Evolutionary conservation across 179 eudicot genomes (phyloP).

Genomic region (Dionaea muscipula): DNA sequence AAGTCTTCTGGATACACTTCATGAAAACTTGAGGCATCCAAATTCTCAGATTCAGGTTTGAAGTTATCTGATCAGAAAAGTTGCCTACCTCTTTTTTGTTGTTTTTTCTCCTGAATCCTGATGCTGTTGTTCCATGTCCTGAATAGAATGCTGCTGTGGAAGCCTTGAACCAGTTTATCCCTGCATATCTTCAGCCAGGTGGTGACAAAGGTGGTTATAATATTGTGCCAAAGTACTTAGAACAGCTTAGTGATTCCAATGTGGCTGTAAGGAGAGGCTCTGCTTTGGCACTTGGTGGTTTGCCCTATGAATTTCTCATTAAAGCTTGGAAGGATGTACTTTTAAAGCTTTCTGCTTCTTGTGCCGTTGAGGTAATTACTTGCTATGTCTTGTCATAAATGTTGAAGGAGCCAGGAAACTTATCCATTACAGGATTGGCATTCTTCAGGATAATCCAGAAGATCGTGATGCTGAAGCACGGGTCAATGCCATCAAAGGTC

Average conservation of each 20-base stretch:
- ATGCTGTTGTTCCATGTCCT: slow-evolving; percentile 11
- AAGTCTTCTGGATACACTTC: slow-evolving; percentile 76
- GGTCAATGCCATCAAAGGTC: slow-evolving; percentile 84
- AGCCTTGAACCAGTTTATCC: slow-evolving; percentile 66
- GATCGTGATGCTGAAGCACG: slow-evolving; percentile 98
- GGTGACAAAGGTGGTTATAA: slow-evolving; percentile 42
- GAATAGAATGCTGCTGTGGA: slow-evolving; percentile 68
- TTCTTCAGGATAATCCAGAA: slow-evolving; percentile 62
- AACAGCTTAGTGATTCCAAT: slow-evolving; percentile 71
- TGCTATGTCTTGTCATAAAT: background rate
- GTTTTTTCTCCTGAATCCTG: background rate
- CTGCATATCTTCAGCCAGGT: slow-evolving; percentile 43
- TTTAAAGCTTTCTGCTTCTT: slow-evolving; percentile 57
- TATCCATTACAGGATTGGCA: background rate
- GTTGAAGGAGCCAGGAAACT: background rate
- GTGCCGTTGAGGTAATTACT: slow-evolving; percentile 66
- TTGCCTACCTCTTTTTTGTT: no score
- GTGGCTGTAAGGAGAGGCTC: slow-evolving; percentile 94
- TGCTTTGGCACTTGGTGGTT: slow-evolving; percentile 80
- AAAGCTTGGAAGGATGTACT: slow-evolving; percentile 56
- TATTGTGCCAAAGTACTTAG: slow-evolving; percentile 50
- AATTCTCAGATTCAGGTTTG: slow-evolving; percentile 78
- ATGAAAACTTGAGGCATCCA: slow-evolving; percentile 89
- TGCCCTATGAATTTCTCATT: slow-evolving; percentile 64
- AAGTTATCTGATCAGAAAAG: slow-evolving; percentile 11